Percentiles rank a stretch among this genome's conserved stretches.
Evolutionary conservation across 306 rosid genomes (phyloP).

Genomic region (Cicer arietinum): DNA sequence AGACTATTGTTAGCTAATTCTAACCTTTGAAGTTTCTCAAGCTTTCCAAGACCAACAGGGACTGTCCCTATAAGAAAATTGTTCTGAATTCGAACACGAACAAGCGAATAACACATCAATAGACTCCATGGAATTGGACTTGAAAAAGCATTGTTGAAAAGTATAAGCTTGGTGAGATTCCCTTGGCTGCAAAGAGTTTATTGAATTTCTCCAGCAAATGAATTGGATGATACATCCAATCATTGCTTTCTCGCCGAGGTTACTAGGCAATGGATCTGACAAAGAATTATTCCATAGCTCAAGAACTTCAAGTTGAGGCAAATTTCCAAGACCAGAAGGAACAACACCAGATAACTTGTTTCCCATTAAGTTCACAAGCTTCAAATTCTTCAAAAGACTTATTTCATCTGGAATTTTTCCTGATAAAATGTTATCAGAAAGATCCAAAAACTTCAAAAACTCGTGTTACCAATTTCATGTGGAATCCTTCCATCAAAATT

Average conservation of each 20-base stretch:
- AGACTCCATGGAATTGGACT: constrained; percentile 75
- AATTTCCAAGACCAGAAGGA: constrained; percentile 68
- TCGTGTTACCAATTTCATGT: constrained; percentile 56
- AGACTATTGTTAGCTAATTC: constrained; percentile 93
- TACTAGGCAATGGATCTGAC: constrained; percentile 73
- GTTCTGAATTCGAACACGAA: constrained; percentile 90
- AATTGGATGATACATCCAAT: constrained; percentile 93
- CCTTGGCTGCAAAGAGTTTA: constrained; percentile 70
- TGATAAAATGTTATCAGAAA: constrained; percentile 77
- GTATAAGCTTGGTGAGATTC: constrained; percentile 92
- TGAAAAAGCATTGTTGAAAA: constrained; percentile 84
- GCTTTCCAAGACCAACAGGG: constrained; percentile 87
- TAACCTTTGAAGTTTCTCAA: constrained; percentile 83
- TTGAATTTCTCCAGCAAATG: constrained; percentile 81
- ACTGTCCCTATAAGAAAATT: constrained; percentile 76
- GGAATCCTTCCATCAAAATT: constrained; percentile 72
- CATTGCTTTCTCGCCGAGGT: constrained; percentile 83
- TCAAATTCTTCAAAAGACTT: constrained; percentile 66
- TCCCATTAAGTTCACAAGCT: constrained; percentile 86
- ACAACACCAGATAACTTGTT: constrained; percentile 75
- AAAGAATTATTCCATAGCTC: constrained; percentile 94
- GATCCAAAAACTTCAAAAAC: constrained; percentile 67
- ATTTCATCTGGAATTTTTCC: constrained; percentile 78
- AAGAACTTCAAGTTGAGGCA: constrained; percentile 65
- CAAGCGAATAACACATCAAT: constrained; percentile 67